Evolutionary conservation across 306 rosid genomes (phyloP).

Genomic region (Ochetophila trinervis): DNA sequence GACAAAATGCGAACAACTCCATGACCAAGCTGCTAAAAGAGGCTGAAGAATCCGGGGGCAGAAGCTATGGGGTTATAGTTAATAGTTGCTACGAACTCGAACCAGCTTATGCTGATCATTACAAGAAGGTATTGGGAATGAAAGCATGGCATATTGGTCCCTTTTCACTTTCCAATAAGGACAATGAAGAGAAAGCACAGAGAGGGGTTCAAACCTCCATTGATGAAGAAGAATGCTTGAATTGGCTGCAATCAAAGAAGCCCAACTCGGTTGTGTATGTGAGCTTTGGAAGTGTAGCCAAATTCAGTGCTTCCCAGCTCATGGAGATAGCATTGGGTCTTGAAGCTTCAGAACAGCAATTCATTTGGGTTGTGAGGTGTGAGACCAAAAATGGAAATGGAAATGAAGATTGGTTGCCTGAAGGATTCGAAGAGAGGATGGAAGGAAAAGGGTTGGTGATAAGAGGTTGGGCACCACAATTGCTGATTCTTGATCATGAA

Average conservation of each 20-base stretch:
- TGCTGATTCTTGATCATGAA: slow-evolving; percentile 38
- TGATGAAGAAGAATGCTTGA: slow-evolving; percentile 28
- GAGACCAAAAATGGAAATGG: background rate
- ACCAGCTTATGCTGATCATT: slow-evolving; percentile 30
- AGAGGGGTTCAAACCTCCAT: slow-evolving; percentile 26
- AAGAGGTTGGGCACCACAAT: slow-evolving; percentile 44
- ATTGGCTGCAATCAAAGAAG: slow-evolving; percentile 29
- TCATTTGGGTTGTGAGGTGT: slow-evolving; percentile 45
- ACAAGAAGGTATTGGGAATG: slow-evolving; percentile 20
- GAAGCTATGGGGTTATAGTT: slow-evolving; percentile 24
- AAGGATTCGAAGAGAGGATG: slow-evolving; percentile 38
- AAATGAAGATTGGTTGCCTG: slow-evolving; percentile 22
- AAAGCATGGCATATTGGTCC: slow-evolving; percentile 41
- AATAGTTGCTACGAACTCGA: slow-evolving; percentile 42
- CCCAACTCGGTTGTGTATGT: slow-evolving; percentile 36
- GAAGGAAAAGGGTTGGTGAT: slow-evolving; percentile 34
- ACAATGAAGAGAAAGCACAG: slow-evolving; percentile 7
- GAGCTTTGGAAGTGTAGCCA: slow-evolving; percentile 32
- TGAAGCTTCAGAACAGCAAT: slow-evolving; percentile 27
- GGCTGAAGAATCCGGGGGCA: background rate
- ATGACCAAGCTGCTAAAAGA: background rate
- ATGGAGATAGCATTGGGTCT: slow-evolving; percentile 35
- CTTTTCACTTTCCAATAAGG: slow-evolving; percentile 21
- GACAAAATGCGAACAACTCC: background rate
- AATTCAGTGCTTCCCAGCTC: slow-evolving; percentile 26